phyloP scores from a whole-genome alignment of 805 yeast species.

The Pichia rugopelliculosa region DNA sequence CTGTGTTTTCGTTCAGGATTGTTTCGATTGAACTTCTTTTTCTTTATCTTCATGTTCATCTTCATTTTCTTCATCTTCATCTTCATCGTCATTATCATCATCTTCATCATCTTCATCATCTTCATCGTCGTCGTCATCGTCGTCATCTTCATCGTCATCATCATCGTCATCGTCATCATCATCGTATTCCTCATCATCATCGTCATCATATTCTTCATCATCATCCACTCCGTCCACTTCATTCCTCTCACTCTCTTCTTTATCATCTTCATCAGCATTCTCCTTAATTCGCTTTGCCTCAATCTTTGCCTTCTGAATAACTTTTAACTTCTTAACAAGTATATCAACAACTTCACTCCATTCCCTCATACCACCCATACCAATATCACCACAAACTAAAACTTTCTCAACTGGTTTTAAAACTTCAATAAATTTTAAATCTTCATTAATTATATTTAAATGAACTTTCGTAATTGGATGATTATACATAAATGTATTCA shows the following conservation, averaged over 20 bases:
- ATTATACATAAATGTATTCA: constrained; percentile 89
- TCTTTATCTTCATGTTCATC: neutral
- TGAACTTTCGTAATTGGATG: constrained; percentile 85
- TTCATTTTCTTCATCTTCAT: neutral
- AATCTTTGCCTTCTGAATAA: constrained; percentile 44
- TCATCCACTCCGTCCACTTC: neutral
- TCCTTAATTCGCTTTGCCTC: constrained; percentile 11
- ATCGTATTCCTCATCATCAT: constrained; percentile 4
- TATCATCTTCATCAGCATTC: constrained; percentile 5
- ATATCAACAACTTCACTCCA: constrained; percentile 90
- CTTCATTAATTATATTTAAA: constrained; percentile 66
- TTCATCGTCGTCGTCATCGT: constrained; percentile 2
- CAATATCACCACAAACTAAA: constrained; percentile 91
- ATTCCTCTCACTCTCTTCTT: neutral
- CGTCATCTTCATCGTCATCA: constrained; percentile 4
- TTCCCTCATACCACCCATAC: constrained; percentile 99
- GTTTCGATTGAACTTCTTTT: neutral
- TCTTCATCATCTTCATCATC: constrained; percentile 7
- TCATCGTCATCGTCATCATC: constrained; percentile 5
- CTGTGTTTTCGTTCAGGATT: neutral
- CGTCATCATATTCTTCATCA: constrained; percentile 3
- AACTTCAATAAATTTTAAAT: constrained; percentile 94
- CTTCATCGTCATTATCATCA: constrained; percentile 1
- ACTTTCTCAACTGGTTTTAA: constrained; percentile 93
- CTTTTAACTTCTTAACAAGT: constrained; percentile 64